Base-by-base conservation (phyloP, 179 eudicot species). In the Gypsophila paniculata region DNA sequence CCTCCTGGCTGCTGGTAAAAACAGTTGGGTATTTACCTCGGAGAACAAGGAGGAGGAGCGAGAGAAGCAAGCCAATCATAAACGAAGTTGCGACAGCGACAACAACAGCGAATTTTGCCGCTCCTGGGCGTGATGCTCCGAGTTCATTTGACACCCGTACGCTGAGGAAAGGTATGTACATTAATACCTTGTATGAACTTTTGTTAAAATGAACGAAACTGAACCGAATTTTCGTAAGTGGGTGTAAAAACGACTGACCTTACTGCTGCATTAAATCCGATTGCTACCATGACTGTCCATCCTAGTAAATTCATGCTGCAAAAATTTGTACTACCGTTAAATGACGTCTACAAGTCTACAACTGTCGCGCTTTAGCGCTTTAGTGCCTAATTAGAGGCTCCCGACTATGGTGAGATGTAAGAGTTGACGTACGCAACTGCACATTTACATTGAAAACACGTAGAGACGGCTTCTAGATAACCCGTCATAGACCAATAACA, bases 201-300 rank as follows among this genome's bases (percentile, higher is more conserved):
- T 62, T 6, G 21, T 62, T 34, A 1, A 12, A 7, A 60, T 12
- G 19, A 38, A 8, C 13, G 17, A 5, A 42, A 18, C 44, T 49
- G 38, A 26, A 13, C 14, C 25, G 26, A 32, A 46, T 14, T 46
- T 22, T 23, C 18, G 48, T 64, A 25, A 34, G 49, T 34, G 1
- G 17, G 15, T 65, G 29, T 12, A 25, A 25, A 44, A 68, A 17
- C 7, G 58, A 51, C 71, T 1, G 18, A 86, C 90, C 90, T 88
- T 57, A 88, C 80, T 25, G 90, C 87, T 74, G 90, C 85, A 55
- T 84, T 87, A 74, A 81, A 85, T 46, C 95, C 95, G 8, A 80
- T n/a, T 21, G 88, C 82, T 15, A 72, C 76, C 88, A 87, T 84
- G 9, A 86, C 7, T 26, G 87, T 77, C 95, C 91, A 89, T 2